Conservation (phyloP, 2,329 filamentous ascomycete species). For the Tolypocladium tundrense region DNA sequence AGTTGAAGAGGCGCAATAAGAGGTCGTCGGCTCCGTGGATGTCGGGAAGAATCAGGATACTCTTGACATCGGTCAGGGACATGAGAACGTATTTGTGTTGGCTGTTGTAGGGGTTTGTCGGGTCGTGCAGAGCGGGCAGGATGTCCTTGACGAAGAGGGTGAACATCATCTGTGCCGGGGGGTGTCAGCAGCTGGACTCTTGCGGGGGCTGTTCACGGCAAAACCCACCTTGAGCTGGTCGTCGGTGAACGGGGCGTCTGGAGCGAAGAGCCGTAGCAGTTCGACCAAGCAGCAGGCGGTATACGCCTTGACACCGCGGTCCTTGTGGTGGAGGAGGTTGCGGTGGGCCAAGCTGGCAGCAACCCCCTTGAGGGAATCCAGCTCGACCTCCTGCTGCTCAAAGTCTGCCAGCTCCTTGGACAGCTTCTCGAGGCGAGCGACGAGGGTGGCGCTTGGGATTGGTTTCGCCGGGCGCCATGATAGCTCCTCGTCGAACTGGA, state of each 20-base stretch:
- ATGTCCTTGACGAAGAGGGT: slow-evolving; percentile 75
- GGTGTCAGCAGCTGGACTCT: slow-evolving; percentile 3
- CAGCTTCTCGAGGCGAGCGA: slow-evolving; percentile 70
- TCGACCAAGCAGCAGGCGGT: slow-evolving; percentile 85
- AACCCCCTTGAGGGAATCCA: slow-evolving; percentile 72
- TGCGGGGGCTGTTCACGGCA: not conserved
- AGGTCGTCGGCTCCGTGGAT: slow-evolving; percentile 73
- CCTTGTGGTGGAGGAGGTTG: slow-evolving; percentile 81
- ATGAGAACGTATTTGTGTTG: slow-evolving; percentile 88
- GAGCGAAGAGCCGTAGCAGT: slow-evolving; percentile 83
- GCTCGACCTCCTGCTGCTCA: slow-evolving; percentile 77
- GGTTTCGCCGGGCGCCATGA: slow-evolving; percentile 88
- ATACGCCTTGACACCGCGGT: slow-evolving; percentile 85
- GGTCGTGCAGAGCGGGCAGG: slow-evolving; percentile 75
- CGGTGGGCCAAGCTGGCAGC: slow-evolving; percentile 76
- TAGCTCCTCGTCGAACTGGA: slow-evolving; percentile 77
- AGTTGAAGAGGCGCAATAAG: slow-evolving; percentile 71
- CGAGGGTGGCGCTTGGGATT: slow-evolving; percentile 72
- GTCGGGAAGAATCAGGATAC: slow-evolving; percentile 83
- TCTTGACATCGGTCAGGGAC: slow-evolving; percentile 87
- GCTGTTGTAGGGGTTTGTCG: slow-evolving; percentile 79
- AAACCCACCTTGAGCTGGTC: slow-evolving; percentile 76
- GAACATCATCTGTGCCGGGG: slow-evolving; percentile 67
- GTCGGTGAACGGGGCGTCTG: slow-evolving; percentile 85
- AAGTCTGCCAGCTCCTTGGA: slow-evolving; percentile 74